A percentile compares a stretch with the other conserved stretches of the same genome.
phyloP scores from a whole-genome alignment of 73 alveolate genomes.

The Paramecium caudatum region DNA sequence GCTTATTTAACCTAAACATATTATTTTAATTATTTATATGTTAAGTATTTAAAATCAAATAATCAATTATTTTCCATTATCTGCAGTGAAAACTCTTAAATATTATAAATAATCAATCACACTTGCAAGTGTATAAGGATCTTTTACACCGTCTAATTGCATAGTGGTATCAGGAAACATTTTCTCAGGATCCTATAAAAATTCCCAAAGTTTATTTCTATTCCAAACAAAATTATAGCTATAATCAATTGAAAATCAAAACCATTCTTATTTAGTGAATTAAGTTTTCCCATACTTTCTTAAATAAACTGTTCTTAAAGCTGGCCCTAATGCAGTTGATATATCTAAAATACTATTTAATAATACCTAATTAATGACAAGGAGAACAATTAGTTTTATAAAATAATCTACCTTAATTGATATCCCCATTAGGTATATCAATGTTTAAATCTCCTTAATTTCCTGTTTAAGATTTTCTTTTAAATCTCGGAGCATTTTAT shows the following conservation, averaged over 20 bases:
- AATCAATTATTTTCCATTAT: background rate
- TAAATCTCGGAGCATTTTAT: background rate
- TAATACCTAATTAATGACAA: slow-evolving; percentile 17
- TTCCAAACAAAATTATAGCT: slow-evolving; percentile 44
- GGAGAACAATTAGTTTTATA: slow-evolving; percentile 18
- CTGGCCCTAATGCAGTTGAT: background rate
- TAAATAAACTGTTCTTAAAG: slow-evolving; percentile 42
- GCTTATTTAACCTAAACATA: too few species aligned
- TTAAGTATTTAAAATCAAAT: too few species aligned
- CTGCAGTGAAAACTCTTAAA: slow-evolving; percentile 57
- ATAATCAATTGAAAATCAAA: too few species aligned
- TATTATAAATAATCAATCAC: slow-evolving; percentile 39
- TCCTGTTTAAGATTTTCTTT: background rate
- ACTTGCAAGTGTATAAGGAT: slow-evolving; percentile 21
- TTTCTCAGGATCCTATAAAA: slow-evolving; percentile 55
- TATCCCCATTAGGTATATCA: background rate
- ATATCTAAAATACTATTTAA: background rate
- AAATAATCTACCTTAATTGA: background rate
- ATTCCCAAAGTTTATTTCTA: slow-evolving; percentile 54
- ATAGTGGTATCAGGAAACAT: slow-evolving; percentile 49
- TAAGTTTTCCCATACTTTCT: background rate
- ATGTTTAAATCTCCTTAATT: background rate
- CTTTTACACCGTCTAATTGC: slow-evolving; percentile 47
- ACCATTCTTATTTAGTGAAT: background rate
- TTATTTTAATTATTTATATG: too few species aligned